Base-by-base conservation (phyloP, 164 flowering plant genomes). In the Hamamelis virginiana region DNA sequence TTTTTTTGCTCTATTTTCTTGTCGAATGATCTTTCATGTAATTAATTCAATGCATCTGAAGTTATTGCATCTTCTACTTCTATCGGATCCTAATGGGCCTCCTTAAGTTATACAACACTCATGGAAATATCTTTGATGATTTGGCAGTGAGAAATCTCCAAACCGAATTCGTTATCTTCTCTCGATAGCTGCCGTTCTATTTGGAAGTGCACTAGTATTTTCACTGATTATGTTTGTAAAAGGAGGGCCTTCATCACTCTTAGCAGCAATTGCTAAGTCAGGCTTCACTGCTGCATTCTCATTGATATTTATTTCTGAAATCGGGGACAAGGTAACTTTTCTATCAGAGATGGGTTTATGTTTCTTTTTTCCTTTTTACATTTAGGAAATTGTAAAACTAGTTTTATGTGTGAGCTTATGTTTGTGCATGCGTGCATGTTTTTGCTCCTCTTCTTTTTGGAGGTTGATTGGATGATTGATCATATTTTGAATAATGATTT, bases 271-370 rank as follows among this genome's bases (percentile, higher is more conserved):
- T 59, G 84, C 99, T 52, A 95, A 95, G 80, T 89, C 99, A 58
- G 99, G 99, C 44, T 91, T 95, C 72, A 86, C 99, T 60, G 99
- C 99, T 64, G 99, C 99, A 43, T 92, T 95, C 84, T 65, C 87
- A 0, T 82, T 95, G 74, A 95, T 95, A 73, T 92, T 89, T 89
- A 97, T 95, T 64, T 95, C 99, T 68, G 99, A 95, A 81, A 95
- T 95, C 72, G 99, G 99, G 38, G 99, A 95, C 85, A 95, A 95
- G 96, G 99, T 88, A 80, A 73, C 48, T 50, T 25, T 28, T 68
- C 23, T 19, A 47, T 28, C 18, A 33, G 41, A 10, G 18, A 59
- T 59, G 26, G 27, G 13, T 59, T 59, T 26, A 9, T 18, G 22
- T 33, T 33, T 33, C 41, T 33, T 33, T 33, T 33, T 33, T n/a